Conservation (phyloP, 2,329 filamentous ascomycete genomes). For the Penicillium sp. region DNA sequence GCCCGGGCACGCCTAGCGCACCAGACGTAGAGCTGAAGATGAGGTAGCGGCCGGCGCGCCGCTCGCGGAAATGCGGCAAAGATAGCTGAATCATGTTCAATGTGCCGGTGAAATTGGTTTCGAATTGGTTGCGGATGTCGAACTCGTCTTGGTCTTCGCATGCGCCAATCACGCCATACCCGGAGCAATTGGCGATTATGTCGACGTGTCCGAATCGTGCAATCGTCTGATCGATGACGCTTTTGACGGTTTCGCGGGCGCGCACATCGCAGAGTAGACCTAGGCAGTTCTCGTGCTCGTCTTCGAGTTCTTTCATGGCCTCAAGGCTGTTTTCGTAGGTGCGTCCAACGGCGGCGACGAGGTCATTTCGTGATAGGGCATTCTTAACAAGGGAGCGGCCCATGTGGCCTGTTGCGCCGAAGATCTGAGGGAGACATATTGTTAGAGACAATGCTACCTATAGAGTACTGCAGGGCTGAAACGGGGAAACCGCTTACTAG, state of each 20-base stretch:
- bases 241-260: slow-evolving; percentile 68
- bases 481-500: slow-evolving; percentile 56
- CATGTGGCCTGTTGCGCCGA: slow-evolving; percentile 96
- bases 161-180: slow-evolving; percentile 90
- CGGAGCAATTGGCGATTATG: slow-evolving; percentile 87
- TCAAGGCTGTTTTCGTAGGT: slow-evolving; percentile 69
- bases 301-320: slow-evolving; percentile 67
- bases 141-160: slow-evolving; percentile 97
- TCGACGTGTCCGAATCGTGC: slow-evolving; percentile 76
- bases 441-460: slow-evolving; percentile 4
- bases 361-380: slow-evolving; percentile 73
- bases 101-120: slow-evolving; percentile 96
- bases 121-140: slow-evolving; percentile 92
- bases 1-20: slow-evolving; percentile 83
- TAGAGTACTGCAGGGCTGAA: neutral
- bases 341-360: slow-evolving; percentile 80
- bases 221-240: slow-evolving; percentile 66
- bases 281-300: slow-evolving; percentile 58
- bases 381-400: slow-evolving; percentile 82
- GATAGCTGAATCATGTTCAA: slow-evolving; percentile 87
- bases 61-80: slow-evolving; percentile 78
- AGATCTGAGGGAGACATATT: slow-evolving; percentile 55
- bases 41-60: slow-evolving; percentile 73
- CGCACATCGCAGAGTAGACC: slow-evolving; percentile 88
- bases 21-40: slow-evolving; percentile 94